These are phyloP conservation scores for Crucihimalaya himalaica DNA, from an alignment of 345 rosid genomes.

Conservation along the genomic window DNA sequence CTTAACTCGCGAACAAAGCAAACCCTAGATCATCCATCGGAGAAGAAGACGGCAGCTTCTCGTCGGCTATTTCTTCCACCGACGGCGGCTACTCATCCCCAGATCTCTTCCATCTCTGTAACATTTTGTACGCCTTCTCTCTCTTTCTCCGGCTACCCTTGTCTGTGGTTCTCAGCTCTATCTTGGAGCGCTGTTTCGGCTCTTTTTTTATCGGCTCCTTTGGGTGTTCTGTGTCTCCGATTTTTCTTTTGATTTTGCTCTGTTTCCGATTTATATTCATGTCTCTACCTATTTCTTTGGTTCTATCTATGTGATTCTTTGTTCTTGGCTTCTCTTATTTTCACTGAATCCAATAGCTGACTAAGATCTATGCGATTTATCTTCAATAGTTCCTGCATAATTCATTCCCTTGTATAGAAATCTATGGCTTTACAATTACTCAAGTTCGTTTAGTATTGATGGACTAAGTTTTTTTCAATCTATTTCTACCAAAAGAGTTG, in stretches of 20 bases:
- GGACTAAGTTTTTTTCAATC: background rate
- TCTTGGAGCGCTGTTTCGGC: background rate
- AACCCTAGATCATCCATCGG: constrained; percentile 42
- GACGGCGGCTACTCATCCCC: background rate
- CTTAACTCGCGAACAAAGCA: constrained; percentile 32
- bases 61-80: constrained; percentile 27
- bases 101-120: constrained; percentile 25
- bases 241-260: background rate
- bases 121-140: constrained; percentile 23
- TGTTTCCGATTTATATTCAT: background rate
- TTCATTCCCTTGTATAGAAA: background rate
- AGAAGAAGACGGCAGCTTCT: constrained; percentile 34
- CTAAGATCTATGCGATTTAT: constrained; percentile 9
- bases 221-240: background rate
- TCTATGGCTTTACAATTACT: background rate
- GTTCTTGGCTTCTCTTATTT: background rate
- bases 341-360: background rate
- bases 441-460: background rate
- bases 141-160: background rate
- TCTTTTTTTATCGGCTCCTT: background rate
- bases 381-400: background rate
- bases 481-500: background rate
- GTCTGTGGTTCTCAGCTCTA: background rate
- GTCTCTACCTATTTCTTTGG: background rate
- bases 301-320: background rate